Conservation (phyloP, 495 filamentous ascomycete genomes). For the Neurospora sp. region DNA sequence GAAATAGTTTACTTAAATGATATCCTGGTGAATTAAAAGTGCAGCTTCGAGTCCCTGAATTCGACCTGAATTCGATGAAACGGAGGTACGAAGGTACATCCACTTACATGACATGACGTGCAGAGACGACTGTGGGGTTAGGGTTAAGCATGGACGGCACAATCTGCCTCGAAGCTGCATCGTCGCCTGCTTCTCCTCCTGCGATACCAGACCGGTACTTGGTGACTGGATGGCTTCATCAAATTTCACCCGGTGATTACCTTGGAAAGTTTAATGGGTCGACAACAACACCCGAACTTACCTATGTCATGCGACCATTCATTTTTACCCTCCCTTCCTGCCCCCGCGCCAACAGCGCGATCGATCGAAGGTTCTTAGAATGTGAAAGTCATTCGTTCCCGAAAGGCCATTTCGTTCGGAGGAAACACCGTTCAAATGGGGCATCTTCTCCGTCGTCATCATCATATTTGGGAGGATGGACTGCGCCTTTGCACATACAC, state of each 20-base stretch:
- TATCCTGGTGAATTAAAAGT: background rate
- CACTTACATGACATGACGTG: background rate
- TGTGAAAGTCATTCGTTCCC: background rate
- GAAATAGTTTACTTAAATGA: background rate
- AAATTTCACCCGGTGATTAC: too few relatives aligned
- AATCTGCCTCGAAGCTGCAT: background rate
- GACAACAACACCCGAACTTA: too few relatives aligned
- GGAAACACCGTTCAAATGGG: background rate
- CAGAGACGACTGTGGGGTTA: background rate
- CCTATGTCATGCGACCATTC: background rate
- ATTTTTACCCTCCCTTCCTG: too few relatives aligned
- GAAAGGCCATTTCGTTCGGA: background rate
- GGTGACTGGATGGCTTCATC: background rate
- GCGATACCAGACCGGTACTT: background rate
- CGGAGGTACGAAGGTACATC: background rate
- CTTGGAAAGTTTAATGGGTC: too few relatives aligned
- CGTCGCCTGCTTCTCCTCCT: background rate
- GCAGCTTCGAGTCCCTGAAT: background rate
- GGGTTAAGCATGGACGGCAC: background rate
- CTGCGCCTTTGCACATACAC: background rate
- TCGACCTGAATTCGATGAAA: background rate
- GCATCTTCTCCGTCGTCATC: background rate
- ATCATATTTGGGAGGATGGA: too few relatives aligned
- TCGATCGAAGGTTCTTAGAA: background rate
- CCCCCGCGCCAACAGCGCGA: background rate